Conservation (phyloP, 805 yeast genomes). For the Alloascoidea hylecoeti region DNA sequence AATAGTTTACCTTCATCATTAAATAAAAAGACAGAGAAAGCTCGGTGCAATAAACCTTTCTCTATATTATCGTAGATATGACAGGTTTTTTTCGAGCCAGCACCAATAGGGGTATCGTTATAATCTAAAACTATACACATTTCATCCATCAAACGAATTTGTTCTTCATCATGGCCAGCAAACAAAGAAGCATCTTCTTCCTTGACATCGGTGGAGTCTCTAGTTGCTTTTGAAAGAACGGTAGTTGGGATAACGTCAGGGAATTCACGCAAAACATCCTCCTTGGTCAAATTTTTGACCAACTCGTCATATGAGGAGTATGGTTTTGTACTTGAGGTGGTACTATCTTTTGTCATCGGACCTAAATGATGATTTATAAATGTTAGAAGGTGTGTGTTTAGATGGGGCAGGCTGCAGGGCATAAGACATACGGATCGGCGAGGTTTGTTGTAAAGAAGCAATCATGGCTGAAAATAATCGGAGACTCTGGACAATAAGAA, state of each 20-base stretch:
- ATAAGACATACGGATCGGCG: too few species aligned
- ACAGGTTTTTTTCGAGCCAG: conserved; percentile 86
- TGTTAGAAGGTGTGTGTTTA: too few species aligned
- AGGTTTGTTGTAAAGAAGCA: too few species aligned
- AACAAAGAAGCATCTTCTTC: conserved; percentile 33
- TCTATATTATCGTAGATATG: conserved; percentile 74
- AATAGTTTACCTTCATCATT: conserved; percentile 62
- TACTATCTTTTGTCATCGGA: conserved; percentile 4
- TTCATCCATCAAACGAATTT: conserved; percentile 90
- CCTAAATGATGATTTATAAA: too few species aligned
- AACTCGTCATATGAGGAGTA: conserved; percentile 26
- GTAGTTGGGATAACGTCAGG: conserved; percentile 52
- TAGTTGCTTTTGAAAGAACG: conserved; percentile 4
- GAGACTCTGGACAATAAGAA: too few species aligned
- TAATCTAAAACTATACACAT: conserved; percentile 87
- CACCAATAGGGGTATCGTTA: conserved; percentile 79
- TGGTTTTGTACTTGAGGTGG: conserved; percentile 3
- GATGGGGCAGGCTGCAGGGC: too few species aligned
- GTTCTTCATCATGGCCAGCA: conserved; percentile 85
- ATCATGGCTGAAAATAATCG: too few species aligned
- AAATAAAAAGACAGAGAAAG: conserved; percentile 91
- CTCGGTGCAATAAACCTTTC: conserved; percentile 81
- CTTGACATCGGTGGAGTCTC: conserved; percentile 10
- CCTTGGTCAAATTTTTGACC: conserved; percentile 34
- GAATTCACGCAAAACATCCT: conserved; percentile 41